Evolutionary conservation across 2,329 filamentous ascomycete species (phyloP), one percentile per base, ranked within the genome.

Genomic region (Trichoderma asperellum): DNA sequence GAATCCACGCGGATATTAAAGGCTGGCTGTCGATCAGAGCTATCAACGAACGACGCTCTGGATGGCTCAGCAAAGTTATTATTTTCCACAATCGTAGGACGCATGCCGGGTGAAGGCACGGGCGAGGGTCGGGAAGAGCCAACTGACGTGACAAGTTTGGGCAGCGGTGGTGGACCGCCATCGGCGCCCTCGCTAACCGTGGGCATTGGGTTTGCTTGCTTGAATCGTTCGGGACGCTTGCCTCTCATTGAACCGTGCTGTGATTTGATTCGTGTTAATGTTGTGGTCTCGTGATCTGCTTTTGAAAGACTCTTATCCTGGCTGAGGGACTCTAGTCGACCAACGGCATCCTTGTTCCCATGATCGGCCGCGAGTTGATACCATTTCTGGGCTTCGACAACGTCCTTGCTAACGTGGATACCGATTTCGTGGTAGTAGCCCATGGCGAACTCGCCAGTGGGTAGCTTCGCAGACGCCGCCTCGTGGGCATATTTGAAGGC

Each of bases 391-490:
- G 96, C 95, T 78, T 96, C 92, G 61, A 89, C 87, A 53, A 97
- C 81, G 77, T 95, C 92, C 73, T 93, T 91, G n/a, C 89, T 87
- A 29, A 96, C 92, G 76, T 94, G 90, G 77, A 99, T 97, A 73
- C 96, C 96, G 74, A 99, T 96, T 79, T 99, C 96, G 78, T 96
- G 89, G 82, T 98, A 99, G 80, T 99, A 99, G 12, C 95, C 95
- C 84, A 99, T 88, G 32, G 96, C 96, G 76, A 99, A 99, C 79
- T 98, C 94, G 60, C 94, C 96, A 0, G 94, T 98, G 0, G 93
- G 86, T 60, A 98, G 86, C 68, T 94, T 94, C 49, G 89, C 88
- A 62, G 88, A 85, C 10, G 96, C 95, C 12, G 96, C 96, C 73
- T 95, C 88, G 74, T 95, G 89, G 1, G 96, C 96, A 77, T 97